These are phyloP conservation scores for Salix purpurea DNA, from an alignment of 345 rosid species.

Conservation along the genomic window DNA sequence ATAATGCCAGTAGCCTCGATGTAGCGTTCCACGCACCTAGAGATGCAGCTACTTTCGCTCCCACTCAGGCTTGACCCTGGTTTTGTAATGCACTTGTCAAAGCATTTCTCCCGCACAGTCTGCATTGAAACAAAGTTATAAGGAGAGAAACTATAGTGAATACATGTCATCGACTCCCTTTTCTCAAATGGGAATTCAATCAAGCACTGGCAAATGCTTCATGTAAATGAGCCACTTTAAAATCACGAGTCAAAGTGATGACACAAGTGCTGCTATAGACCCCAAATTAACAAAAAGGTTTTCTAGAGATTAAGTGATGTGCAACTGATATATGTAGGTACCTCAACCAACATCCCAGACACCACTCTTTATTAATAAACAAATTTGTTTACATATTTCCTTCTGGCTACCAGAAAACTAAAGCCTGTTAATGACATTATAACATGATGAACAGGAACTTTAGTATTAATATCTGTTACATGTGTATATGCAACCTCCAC, in stretches of 20 bases:
- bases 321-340: background rate
- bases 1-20: slow-evolving; percentile 87
- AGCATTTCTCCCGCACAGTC: slow-evolving; percentile 84
- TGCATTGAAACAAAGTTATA: slow-evolving; percentile 18
- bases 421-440: background rate
- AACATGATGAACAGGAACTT: background rate
- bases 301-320: background rate
- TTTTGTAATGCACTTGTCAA: slow-evolving; percentile 76
- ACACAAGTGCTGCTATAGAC: background rate
- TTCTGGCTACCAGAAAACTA: background rate
- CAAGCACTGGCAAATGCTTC: background rate
- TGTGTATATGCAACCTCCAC: background rate
- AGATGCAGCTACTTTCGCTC: slow-evolving; percentile 88
- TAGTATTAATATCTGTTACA: background rate
- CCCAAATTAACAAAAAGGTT: background rate
- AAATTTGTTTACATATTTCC: background rate
- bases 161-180: background rate
- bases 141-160: background rate
- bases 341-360: background rate
- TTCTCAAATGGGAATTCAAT: background rate
- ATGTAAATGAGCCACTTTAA: background rate
- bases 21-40: slow-evolving; percentile 96
- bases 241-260: background rate
- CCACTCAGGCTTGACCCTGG: slow-evolving; percentile 92
- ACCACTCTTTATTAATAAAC: background rate